Base-by-base conservation (phyloP, 2,329 filamentous ascomycete species). In the Lizonia empirigonia region DNA sequence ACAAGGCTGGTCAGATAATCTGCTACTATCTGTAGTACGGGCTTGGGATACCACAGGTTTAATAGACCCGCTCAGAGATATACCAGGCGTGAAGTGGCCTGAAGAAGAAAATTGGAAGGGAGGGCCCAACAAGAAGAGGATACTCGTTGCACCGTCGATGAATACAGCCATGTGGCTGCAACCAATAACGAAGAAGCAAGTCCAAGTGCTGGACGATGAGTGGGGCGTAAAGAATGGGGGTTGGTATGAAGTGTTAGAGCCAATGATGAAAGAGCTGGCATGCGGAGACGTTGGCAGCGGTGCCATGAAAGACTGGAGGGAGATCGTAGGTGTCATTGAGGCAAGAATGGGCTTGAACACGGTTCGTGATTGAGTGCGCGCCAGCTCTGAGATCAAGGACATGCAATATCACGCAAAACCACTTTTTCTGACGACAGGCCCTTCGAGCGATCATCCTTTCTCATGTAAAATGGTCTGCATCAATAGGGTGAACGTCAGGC, bases 121-220 rank as follows among this genome's bases (percentile, higher is more conserved):
- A 2, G 55, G 46, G n/a, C 41, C 68, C 5, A 72, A 68, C 44
- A 84, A 80, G 70, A 72, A 71, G 56, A 82, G 79, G 57, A 90
- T 96, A 27, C 65, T 94, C 1, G 88, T 93, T 0, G 89, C 89
- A 2, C 86, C 87, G 1, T 86, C 88, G 23, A 96, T 96, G 90
- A 96, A 97, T 71, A 91, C 85, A 19, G 85, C 87, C 4, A 96
- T 96, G 92, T 96, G 89, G 88, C 78, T 80, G 47, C 91, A 97
- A 69, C 92, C 91, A 2, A 77, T 96, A 36, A 96, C 92, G 1
- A 80, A 75, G 40, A 84, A 82, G 56, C 90, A 96, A 58, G 74
- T 96, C 29, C 76, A 76, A 32, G 77, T 88, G 0, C 76, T 97
- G 37, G 81, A 86, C 56, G 82, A 88, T 38, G 88, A 91, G 50